Percentiles rank a stretch among this genome's conserved stretches.
Conservation (phyloP, 129 eudicot species). For the Flaveria bidentis region DNA sequence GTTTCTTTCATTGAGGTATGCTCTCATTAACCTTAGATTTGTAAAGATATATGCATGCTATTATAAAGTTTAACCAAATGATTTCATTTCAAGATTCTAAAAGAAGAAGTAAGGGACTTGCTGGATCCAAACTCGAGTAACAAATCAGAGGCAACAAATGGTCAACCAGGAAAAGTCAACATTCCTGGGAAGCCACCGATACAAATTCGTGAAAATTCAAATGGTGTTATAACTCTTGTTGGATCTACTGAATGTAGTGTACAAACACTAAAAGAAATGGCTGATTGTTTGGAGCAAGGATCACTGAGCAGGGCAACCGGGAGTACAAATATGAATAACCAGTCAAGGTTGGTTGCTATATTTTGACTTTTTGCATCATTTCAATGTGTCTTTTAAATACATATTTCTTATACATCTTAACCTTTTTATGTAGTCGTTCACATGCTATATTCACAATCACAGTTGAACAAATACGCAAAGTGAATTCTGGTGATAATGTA, state of each 20-base stretch:
- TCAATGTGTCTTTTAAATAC: not conserved
- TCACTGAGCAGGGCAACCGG: slow-evolving; percentile 97
- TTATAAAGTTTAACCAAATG: slow-evolving; percentile 20
- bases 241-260: slow-evolving; percentile 93
- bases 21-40: not conserved
- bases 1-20: slow-evolving; percentile 96
- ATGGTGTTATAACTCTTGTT: slow-evolving; percentile 94
- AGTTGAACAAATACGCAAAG: slow-evolving; percentile 86
- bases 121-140: slow-evolving; percentile 66
- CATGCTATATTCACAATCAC: slow-evolving; percentile 99
- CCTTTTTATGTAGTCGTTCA: slow-evolving; percentile 69
- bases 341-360: slow-evolving; percentile 64
- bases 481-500: slow-evolving; percentile 50
- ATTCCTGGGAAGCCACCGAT: slow-evolving; percentile 90
- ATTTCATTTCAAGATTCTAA: slow-evolving; percentile 63
- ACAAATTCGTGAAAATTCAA: slow-evolving; percentile 95
- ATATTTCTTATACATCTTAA: not conserved
- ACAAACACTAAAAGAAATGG: slow-evolving; percentile 88
- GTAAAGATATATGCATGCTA: not conserved
- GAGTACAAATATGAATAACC: slow-evolving; percentile 99
- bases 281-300: slow-evolving; percentile 92
- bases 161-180: slow-evolving; percentile 62
- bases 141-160: slow-evolving; percentile 70
- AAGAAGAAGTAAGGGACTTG: slow-evolving; percentile 98
- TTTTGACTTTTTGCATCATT: not conserved